Base-by-base conservation (phyloP, 2,329 filamentous ascomycete species). In the Aspergillus unguis region DNA sequence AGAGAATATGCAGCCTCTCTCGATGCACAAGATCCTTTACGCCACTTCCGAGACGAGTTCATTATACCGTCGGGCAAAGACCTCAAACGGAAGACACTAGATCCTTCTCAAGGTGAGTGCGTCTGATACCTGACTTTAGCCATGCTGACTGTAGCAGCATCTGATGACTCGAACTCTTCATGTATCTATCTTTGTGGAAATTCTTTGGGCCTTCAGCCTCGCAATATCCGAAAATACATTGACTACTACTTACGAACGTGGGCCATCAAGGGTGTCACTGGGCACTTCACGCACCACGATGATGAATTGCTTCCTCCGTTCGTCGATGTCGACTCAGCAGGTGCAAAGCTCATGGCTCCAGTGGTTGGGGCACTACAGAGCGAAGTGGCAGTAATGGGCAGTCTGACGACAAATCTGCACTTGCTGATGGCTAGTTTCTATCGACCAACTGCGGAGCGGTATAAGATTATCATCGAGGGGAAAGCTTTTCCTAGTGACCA, bases 401-500 rank as follows among this genome's bases (percentile, higher is more conserved):
- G 88, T 0, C 72, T 96, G 63, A 95, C 89, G 2, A 83, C 80
- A 25, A 95, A 95, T 68, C 69, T 95, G 54, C 90, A 95, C 69
- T 71, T 95, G 11, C 76, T 94, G 64, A 85, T 95, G 85, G 85
- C 87, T 6, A 89, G 86, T 71, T 95, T 95, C 73, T 95, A 92
- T 73, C 78, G 75, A 48, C 90, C 90, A 0, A 86, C 79, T 0
- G 71, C 75, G 43, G 75, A 80, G 65, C 79, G 73, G 36, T 86
- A 87, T 74, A 94, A 92, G 75, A 87, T 95, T 57, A 87, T 95
- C 48, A 79, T 92, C n/a, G 90, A 96, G 70, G 89, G 88, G 71
- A 91, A 91, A 66, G 90, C 91, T 0, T 96, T 96, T 61, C 92
- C 91, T 0, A 92, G 87, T 69, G 91, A 96, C 65, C 86, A 90